Conservation (phyloP, 805 yeast genomes). For the Zygosaccharomyces siamensis region DNA sequence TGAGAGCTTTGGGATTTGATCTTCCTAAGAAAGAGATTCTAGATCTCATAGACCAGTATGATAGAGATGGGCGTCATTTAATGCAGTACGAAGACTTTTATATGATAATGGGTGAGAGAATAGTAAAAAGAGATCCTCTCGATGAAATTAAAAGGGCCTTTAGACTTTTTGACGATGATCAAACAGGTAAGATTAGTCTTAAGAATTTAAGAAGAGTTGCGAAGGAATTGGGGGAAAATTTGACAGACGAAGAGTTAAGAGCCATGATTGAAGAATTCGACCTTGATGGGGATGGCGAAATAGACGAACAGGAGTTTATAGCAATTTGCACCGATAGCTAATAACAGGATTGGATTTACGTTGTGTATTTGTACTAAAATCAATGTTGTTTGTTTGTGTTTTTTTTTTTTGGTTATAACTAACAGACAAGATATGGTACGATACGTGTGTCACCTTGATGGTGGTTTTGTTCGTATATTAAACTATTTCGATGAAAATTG, state of each 20-base stretch:
- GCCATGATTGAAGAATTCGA: conserved; percentile 99
- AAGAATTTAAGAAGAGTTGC: conserved; percentile 84
- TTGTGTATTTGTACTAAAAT: conserved; percentile 1
- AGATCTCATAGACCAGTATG: conserved; percentile 74
- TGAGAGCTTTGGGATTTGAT: conserved; percentile 90
- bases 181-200: conserved; percentile 78
- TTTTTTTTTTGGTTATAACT: no score
- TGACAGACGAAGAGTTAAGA: conserved; percentile 85
- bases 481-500: no score
- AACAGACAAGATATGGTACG: background rate
- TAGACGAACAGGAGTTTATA: conserved; percentile 84
- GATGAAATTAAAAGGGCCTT: conserved; percentile 92
- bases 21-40: conserved; percentile 69
- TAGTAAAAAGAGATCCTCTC: conserved; percentile 83
- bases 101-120: conserved; percentile 65
- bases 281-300: conserved; percentile 92
- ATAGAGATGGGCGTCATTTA: conserved; percentile 64
- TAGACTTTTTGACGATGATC: conserved; percentile 80
- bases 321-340: conserved; percentile 75
- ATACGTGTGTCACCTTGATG: no score
- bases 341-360: background rate
- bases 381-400: no score
- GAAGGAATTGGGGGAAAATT: conserved; percentile 84
- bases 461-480: no score
- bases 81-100: conserved; percentile 80